A percentile compares a stretch with the other conserved stretches of the same genome.
Conservation (phyloP, 2,329 filamentous ascomycete genomes). For the Pyrenochaeta sp. region DNA sequence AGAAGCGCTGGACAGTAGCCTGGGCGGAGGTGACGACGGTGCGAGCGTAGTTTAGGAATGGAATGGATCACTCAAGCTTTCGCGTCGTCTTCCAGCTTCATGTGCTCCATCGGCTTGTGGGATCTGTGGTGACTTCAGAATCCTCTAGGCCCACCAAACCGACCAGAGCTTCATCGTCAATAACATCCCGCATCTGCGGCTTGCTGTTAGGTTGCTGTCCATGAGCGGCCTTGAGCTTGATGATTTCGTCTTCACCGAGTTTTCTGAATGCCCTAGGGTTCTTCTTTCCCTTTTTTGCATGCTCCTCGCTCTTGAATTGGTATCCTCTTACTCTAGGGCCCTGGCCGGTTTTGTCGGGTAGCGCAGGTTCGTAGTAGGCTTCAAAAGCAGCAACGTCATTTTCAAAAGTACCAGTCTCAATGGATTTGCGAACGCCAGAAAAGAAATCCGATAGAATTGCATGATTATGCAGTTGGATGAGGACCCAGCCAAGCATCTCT, state of each 20-base stretch:
- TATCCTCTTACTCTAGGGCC: slow-evolving; percentile 64
- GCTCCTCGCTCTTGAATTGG: slow-evolving; percentile 41
- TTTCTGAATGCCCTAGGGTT: slow-evolving; percentile 42
- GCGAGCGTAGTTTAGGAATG: too few relatives aligned
- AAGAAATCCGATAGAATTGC: slow-evolving; percentile 78
- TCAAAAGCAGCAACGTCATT: slow-evolving; percentile 67
- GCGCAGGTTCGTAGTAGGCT: slow-evolving; percentile 69
- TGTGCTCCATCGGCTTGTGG: slow-evolving; percentile 9
- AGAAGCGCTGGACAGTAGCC: background rate
- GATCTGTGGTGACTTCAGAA: slow-evolving; percentile 14
- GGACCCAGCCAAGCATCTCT: slow-evolving; percentile 95
- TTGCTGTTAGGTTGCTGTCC: slow-evolving; percentile 39
- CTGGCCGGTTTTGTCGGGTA: slow-evolving; percentile 78
- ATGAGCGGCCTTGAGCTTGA: slow-evolving; percentile 37
- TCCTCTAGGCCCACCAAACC: slow-evolving; percentile 35
- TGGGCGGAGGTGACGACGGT: background rate
- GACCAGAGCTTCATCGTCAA: slow-evolving; percentile 44
- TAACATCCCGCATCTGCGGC: slow-evolving; percentile 32
- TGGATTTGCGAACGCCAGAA: slow-evolving; percentile 68
- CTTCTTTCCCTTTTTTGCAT: slow-evolving; percentile 39
- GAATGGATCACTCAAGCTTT: too few relatives aligned
- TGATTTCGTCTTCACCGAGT: slow-evolving; percentile 32
- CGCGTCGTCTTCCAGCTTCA: slow-evolving; percentile 32
- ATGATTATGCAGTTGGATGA: slow-evolving; percentile 93
- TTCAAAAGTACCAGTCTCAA: slow-evolving; percentile 64